Percentiles rank a stretch among this genome's conserved stretches.
Conservation (phyloP, 441 rosid species). For the Brassica hybrid region DNA sequence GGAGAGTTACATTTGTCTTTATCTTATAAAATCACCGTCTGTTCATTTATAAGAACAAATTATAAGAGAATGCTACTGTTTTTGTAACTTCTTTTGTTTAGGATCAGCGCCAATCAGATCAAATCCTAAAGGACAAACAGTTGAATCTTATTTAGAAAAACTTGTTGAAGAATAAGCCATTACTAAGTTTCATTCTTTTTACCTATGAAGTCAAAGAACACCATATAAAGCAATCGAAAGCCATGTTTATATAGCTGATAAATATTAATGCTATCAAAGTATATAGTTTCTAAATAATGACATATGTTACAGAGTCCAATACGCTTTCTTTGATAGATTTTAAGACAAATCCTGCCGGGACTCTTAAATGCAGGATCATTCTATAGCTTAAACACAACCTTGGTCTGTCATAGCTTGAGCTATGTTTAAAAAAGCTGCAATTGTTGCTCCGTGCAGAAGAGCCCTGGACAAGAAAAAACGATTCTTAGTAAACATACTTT, state of each 20-base stretch:
- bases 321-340: not conserved
- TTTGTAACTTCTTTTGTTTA: constrained; percentile 28
- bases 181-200: no score
- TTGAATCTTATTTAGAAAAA: constrained; percentile 3
- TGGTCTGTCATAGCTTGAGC: constrained; percentile 99
- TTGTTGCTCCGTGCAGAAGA: constrained; percentile 86
- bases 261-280: constrained; percentile 24
- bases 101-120: constrained; percentile 19
- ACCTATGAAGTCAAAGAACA: not conserved
- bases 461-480: constrained; percentile 50
- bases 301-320: constrained; percentile 47
- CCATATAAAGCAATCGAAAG: constrained; percentile 1
- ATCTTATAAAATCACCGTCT: not conserved
- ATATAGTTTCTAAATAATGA: constrained; percentile 31
- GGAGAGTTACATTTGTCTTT: constrained; percentile 21
- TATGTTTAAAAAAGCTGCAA: constrained; percentile 87
- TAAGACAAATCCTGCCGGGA: not conserved
- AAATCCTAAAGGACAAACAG: not conserved
- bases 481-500: not conserved
- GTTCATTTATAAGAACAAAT: constrained; percentile 28
- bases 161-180: not conserved
- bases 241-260: constrained; percentile 2
- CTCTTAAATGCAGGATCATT: constrained; percentile 6
- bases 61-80: constrained; percentile 26
- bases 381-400: constrained; percentile 80